Percentiles rank a stretch among this genome's conserved stretches.
phyloP scores from a whole-genome alignment of 1,284 basidiomycete genomes.

The Singerocomus inundabilis region DNA sequence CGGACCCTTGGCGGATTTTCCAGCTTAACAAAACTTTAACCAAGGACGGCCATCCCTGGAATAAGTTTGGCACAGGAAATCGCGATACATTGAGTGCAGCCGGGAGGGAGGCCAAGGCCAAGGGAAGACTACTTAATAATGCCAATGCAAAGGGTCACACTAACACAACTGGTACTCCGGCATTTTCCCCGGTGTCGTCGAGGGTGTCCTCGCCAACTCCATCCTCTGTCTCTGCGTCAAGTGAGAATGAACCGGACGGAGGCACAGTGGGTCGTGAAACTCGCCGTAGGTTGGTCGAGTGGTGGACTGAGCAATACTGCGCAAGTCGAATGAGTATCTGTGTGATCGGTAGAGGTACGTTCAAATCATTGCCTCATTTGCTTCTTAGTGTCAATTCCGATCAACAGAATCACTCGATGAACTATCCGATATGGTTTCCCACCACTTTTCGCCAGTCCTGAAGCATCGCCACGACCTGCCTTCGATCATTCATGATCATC shows the following conservation, averaged over 20 bases:
- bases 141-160: constrained; percentile 5
- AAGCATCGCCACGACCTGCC: constrained; percentile 69
- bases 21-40: constrained; percentile 93
- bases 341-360: constrained; percentile 82
- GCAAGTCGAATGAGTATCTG: constrained; percentile 93
- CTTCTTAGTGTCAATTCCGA: neutral
- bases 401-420: constrained; percentile 77
- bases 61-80: constrained; percentile 94
- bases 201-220: constrained; percentile 62
- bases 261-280: constrained; percentile 83
- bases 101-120: constrained; percentile 53
- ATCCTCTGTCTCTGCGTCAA: constrained; percentile 50
- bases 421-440: constrained; percentile 67
- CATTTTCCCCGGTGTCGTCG: constrained; percentile 51
- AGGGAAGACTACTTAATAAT: constrained; percentile 38
- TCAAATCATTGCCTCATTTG: neutral
- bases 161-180: constrained; percentile 26
- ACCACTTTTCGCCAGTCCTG: constrained; percentile 73
- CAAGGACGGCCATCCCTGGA: constrained; percentile 81
- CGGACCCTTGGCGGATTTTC: constrained; percentile 95
- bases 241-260: constrained; percentile 68
- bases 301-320: constrained; percentile 94
- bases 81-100: constrained; percentile 79
- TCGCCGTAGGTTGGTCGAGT: constrained; percentile 87
- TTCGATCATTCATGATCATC: constrained; percentile 73